These are phyloP conservation scores for Phytophthora megakarya DNA, from an alignment of 352 stramenopile species.

Conservation along the genomic window DNA sequence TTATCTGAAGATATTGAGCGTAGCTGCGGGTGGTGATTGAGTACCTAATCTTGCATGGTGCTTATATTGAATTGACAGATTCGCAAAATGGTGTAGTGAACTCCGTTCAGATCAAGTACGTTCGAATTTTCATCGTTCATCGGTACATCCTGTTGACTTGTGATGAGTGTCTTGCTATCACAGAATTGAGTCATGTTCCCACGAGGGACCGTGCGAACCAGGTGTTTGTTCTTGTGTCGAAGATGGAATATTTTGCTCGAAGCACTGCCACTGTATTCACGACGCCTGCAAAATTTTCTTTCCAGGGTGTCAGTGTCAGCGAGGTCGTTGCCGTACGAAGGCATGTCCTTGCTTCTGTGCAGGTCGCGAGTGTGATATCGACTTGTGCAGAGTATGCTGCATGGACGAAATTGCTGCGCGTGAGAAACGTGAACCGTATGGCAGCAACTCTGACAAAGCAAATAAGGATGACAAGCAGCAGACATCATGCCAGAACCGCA, in stretches of 20 bases:
- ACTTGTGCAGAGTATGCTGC: conserved; percentile 88
- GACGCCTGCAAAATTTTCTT: conserved; percentile 89
- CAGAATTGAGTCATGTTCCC: conserved; percentile 87
- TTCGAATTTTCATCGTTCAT: neutral
- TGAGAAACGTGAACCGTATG: conserved; percentile 26
- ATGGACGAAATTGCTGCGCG: conserved; percentile 45
- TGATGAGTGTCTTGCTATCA: neutral
- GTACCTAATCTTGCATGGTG: conserved; percentile 11
- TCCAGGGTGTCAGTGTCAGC: conserved; percentile 86
- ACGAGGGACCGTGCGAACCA: conserved; percentile 84
- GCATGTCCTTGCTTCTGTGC: conserved; percentile 91
- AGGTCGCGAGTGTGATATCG: conserved; percentile 93
- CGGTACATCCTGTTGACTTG: neutral
- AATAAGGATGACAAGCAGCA: conserved; percentile 31
- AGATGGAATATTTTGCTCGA: conserved; percentile 91
- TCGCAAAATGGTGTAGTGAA: conserved; percentile 49
- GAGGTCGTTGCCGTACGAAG: conserved; percentile 82
- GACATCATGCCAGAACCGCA: conserved; percentile 74
- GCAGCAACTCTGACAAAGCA: conserved; percentile 9
- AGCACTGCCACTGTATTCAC: conserved; percentile 87
- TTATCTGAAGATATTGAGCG: neutral
- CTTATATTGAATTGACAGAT: conserved; percentile 28
- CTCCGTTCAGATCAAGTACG: conserved; percentile 60
- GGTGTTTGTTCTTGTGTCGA: conserved; percentile 88
- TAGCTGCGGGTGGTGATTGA: neutral